phyloP scores from a whole-genome alignment of 805 yeast genomes.

The Komagataella phaffii region DNA sequence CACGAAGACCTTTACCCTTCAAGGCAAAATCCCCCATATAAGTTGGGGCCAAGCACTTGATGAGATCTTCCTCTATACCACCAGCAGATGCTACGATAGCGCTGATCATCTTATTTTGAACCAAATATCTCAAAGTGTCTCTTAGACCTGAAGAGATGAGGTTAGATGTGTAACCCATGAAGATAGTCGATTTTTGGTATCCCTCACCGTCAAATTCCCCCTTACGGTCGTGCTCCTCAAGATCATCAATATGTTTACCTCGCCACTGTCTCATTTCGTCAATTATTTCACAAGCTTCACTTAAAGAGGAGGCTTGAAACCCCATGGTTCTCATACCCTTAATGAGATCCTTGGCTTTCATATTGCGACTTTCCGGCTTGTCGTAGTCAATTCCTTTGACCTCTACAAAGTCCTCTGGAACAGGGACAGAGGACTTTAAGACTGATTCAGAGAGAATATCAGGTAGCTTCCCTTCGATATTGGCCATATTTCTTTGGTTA shows the following conservation, averaged over 20 bases:
- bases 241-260: constrained; percentile 59
- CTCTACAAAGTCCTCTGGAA: constrained; percentile 64
- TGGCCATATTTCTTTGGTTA: constrained; percentile 29
- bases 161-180: constrained; percentile 94
- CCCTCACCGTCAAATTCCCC: constrained; percentile 74
- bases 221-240: constrained; percentile 56
- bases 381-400: constrained; percentile 90
- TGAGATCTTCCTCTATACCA: constrained; percentile 94
- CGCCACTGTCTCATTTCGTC: constrained; percentile 90
- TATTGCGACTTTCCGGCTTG: constrained; percentile 57
- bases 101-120: constrained; percentile 87
- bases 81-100: constrained; percentile 98
- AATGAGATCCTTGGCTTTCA: constrained; percentile 69
- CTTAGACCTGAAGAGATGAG: constrained; percentile 90
- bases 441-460: constrained; percentile 84
- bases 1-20: constrained; percentile 73
- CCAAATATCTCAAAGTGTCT: constrained; percentile 79
- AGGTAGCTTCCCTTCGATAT: constrained; percentile 25
- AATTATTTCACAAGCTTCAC: constrained; percentile 84
- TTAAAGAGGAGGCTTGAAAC: constrained; percentile 83
- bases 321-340: constrained; percentile 90
- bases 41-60: constrained; percentile 94
- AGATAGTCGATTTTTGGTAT: constrained; percentile 75
- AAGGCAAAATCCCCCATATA: constrained; percentile 83
- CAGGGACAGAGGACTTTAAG: constrained; percentile 71